Base-by-base conservation (phyloP, 1,284 basidiomycete genomes). In the Melampsora occidentalis region DNA sequence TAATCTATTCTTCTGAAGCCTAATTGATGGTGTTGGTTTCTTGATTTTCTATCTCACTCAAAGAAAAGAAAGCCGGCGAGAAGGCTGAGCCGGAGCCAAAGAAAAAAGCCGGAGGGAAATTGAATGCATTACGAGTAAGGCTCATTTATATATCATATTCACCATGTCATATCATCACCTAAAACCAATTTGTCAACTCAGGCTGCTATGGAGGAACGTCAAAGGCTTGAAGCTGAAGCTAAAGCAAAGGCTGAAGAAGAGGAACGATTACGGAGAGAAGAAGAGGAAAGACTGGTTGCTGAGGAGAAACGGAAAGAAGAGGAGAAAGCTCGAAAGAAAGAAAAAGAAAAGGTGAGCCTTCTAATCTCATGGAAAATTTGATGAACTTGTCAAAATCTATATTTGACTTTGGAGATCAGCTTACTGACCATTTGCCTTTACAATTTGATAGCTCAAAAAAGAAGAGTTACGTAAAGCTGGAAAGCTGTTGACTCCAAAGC, bases 381-480 rank as follows among this genome's bases (percentile, higher is more conserved):
- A 66, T 66, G 59, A 66, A 48, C 28, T 77, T 25, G 69, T 46
- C 2, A 31, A 57, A 31, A 22, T 7, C 68, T 79, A 51, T 25
- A n/a, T 68, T 42, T 12, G 16, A 20, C 33, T 42, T 49, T 33
- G 5, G 16, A 65, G 61, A 72, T 69, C 10, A 53, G 14, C 20
- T 5, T 65, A 51, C 33, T 51, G 18, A 72, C 14, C 53, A 65
- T 48, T 16, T 59, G 12, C 64, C 35, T n/a, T 12, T 10, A 10
- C n/a, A 22, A 9, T 20, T 5, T 5, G 16, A 78, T 70, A 93
- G 92, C 89, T 88, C 61, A 94, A 94, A 84, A 88, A 88, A 69
- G 93, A 94, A 80, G 82, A 90, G 63, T 89, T 91, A 28, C 92
- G 91, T 86, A 94, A 94, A 82, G 94, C 97, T 84, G 94, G 94